These are phyloP conservation scores for Astrothelium subdiscretum DNA, from an alignment of 495 filamentous ascomycete species.

Conservation along the genomic window DNA sequence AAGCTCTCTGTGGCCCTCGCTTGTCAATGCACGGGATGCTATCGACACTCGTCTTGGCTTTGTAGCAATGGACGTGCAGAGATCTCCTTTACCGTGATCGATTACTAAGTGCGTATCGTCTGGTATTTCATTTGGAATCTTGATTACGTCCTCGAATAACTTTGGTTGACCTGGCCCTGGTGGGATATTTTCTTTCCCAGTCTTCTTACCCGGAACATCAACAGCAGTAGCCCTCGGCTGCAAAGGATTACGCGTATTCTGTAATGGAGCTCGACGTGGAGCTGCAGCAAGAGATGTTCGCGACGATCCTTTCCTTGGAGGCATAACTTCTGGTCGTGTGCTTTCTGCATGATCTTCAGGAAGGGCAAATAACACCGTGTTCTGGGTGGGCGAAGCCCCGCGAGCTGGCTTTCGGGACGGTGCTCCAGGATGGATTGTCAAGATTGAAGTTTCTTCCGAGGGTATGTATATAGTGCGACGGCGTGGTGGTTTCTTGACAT, in stretches of 20 bases:
- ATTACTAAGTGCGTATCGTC: not conserved
- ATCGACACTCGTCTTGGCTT: conserved; percentile 3
- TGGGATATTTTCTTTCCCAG: conserved; percentile 34
- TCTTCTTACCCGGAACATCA: conserved; percentile 24
- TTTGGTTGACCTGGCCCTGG: conserved; percentile 22
- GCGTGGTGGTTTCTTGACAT: conserved; percentile 26
- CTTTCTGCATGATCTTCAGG: not conserved
- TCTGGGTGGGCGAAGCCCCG: not conserved
- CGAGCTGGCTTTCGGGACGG: conserved; percentile 6
- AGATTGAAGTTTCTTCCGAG: conserved; percentile 31
- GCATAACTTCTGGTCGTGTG: conserved; percentile 2
- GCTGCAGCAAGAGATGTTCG: conserved; percentile 27
- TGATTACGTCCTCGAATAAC: not conserved
- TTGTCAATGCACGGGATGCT: conserved; percentile 1
- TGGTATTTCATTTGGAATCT: conserved; percentile 3
- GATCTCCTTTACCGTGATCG: not conserved
- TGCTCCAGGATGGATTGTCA: conserved; percentile 33
- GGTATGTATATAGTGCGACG: conserved; percentile 33
- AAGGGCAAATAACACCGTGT: not conserved
- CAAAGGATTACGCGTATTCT: conserved; percentile 9
- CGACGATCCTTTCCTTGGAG: conserved; percentile 10
- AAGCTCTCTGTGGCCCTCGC: not conserved
- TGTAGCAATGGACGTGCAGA: not conserved
- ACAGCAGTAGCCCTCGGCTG: conserved; percentile 11
- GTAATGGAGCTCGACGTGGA: conserved; percentile 27